Evolutionary conservation across 225 moss, liverwort and hornwort species (phyloP).

Genomic region (Rhytidiadelphus loreus): DNA sequence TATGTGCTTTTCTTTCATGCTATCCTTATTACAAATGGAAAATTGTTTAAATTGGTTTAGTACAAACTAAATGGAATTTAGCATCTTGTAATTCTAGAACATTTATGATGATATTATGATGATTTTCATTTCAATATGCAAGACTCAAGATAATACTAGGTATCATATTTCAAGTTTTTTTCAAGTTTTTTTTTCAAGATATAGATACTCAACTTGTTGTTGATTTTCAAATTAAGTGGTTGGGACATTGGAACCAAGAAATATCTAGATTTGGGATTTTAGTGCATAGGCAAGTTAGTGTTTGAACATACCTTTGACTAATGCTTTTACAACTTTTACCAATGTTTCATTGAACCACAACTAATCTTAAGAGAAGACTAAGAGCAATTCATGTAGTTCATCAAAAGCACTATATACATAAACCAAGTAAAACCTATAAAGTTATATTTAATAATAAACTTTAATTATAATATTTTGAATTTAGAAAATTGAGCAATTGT

Average conservation of each 20-base stretch:
- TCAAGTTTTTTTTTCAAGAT: not conserved
- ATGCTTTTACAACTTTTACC: not conserved
- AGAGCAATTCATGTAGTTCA: not conserved
- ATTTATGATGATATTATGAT: not conserved
- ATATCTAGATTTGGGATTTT: not conserved
- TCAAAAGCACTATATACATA: not conserved
- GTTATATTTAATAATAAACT: too few relatives aligned
- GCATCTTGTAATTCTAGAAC: not conserved
- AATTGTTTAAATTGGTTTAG: too few relatives aligned
- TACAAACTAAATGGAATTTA: not conserved
- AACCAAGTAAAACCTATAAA: not conserved
- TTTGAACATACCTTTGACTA: not conserved
- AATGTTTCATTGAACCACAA: not conserved
- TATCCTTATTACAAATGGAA: accelerated
- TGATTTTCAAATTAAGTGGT: not conserved
- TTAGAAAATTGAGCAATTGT: not conserved
- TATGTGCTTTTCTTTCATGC: not conserved
- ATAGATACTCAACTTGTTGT: not conserved
- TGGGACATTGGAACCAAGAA: not conserved
- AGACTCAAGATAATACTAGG: not conserved
- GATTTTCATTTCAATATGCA: not conserved
- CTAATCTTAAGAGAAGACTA: not conserved
- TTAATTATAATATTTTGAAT: not conserved
- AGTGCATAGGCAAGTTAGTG: not conserved
- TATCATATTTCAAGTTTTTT: too few relatives aligned